Percentiles rank a stretch among this genome's conserved stretches.
These are phyloP conservation scores for Wickerhamomyces alni DNA, from an alignment of 805 yeast genomes.

Conservation along the genomic window DNA sequence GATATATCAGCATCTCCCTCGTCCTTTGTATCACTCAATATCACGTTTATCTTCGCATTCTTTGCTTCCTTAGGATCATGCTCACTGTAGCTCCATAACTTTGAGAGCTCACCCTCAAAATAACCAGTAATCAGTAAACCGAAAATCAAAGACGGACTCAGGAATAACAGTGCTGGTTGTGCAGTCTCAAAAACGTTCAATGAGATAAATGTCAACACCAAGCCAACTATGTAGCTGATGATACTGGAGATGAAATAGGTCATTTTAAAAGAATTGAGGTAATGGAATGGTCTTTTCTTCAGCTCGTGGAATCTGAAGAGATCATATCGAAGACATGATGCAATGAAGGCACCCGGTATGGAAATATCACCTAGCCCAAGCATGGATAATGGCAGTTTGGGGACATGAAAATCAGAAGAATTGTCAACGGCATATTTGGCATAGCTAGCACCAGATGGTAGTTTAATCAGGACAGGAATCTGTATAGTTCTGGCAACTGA, in stretches of 20 bases:
- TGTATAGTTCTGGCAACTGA: slow-evolving; percentile 51
- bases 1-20: too few species aligned
- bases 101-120: slow-evolving; percentile 34
- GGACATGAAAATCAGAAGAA: slow-evolving; percentile 3
- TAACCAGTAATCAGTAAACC: slow-evolving; percentile 30
- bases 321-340: slow-evolving; percentile 53
- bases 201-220: slow-evolving; percentile 36
- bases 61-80: slow-evolving; percentile 10
- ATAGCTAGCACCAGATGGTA: slow-evolving; percentile 18
- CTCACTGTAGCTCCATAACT: slow-evolving; percentile 14
- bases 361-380: slow-evolving; percentile 66
- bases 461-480: slow-evolving; percentile 35
- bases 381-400: slow-evolving; percentile 27
- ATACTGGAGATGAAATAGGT: slow-evolving; percentile 43
- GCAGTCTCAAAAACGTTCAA: slow-evolving; percentile 36
- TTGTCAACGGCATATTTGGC: slow-evolving; percentile 1
- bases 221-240: slow-evolving; percentile 42
- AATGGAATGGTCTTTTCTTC: slow-evolving; percentile 33
- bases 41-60: too few species aligned
- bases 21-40: too few species aligned
- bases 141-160: slow-evolving; percentile 43
- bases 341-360: slow-evolving; percentile 49
- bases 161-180: slow-evolving; percentile 64
- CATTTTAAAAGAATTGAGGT: slow-evolving; percentile 30
- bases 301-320: slow-evolving; percentile 32